phyloP scores from a whole-genome alignment of 805 yeast species.

The Diddensiella caesifluorescens region DNA sequence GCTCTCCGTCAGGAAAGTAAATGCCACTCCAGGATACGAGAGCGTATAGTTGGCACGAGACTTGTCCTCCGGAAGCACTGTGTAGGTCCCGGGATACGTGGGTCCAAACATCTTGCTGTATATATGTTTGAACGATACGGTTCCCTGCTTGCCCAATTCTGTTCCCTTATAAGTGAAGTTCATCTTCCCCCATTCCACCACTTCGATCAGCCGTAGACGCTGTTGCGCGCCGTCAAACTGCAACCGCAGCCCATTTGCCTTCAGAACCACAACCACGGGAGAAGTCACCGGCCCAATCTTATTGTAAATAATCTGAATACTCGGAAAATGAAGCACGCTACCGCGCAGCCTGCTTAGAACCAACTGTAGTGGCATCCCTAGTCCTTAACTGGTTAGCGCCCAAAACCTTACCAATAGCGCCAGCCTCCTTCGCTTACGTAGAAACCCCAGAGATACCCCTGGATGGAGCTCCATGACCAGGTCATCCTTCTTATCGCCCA shows the following conservation, averaged over 20 bases:
- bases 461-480: constrained; percentile 8
- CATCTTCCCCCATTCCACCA: constrained; percentile 20
- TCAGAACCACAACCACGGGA: constrained; percentile 19
- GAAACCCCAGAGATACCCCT: constrained; percentile 14
- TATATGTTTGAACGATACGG: constrained; percentile 37
- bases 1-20: constrained; percentile 28
- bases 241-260: constrained; percentile 22
- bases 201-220: constrained; percentile 23
- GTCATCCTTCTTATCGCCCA: constrained; percentile 1
- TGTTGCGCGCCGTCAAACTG: constrained; percentile 25
- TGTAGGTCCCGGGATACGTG: constrained; percentile 48
- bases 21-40: constrained; percentile 54
- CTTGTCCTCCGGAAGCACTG: constrained; percentile 16
- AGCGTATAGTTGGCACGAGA: constrained; percentile 37
- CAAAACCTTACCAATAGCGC: background rate
- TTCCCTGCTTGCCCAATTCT: constrained; percentile 19
- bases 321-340: constrained; percentile 16
- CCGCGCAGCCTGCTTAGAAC: constrained; percentile 15
- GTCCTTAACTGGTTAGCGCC: constrained; percentile 11
- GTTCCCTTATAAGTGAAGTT: constrained; percentile 20
- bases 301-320: constrained; percentile 21
- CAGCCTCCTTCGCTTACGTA: constrained; percentile 11
- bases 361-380: constrained; percentile 19
- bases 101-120: constrained; percentile 59
- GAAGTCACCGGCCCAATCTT: constrained; percentile 10